Base-by-base conservation (phyloP, 2,329 filamentous ascomycete species). In the Hortaea sp. region DNA sequence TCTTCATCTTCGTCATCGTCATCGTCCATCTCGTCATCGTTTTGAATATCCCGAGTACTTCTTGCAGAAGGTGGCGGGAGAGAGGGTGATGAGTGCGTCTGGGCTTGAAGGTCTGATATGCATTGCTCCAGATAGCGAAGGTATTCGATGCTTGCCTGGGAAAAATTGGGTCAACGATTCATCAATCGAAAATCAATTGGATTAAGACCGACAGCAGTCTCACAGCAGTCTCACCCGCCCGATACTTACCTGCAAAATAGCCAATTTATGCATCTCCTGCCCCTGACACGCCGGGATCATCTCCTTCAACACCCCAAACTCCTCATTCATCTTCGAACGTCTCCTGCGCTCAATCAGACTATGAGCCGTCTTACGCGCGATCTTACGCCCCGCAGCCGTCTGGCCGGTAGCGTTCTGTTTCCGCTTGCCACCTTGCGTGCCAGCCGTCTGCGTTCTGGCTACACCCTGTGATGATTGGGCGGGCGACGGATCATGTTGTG, bases 271-370 rank as follows among this genome's bases (percentile, higher is more conserved):
- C 92, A 97, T 97, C 61, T 97, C 90, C 55, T 82, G 78, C 5
- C 88, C 89, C n/a, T 78, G 81, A 65, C 92, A 97, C 2, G 92
- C 90, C 0, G 92, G 92, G 47, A 97, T 94, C 85, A 98, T 88
- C 58, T 84, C 79, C 69, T 97, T 97, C 54, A 97, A 70, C 11
- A 94, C 84, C 1, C 81, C 85, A 69, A 97, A 97, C 68, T 97
- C 92, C 64, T 97, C 90, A 57, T 98, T 97, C 90, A 97, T 98
- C 72, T 97, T 98, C 9, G 87, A 94, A 51, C 92, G 76, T 57
- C 92, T 73, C 48, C 90, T 73, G 40, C 92, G 76, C 69, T 98
- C 92, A 57, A 97, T 98, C 54, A 97, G 69, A 60, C 88, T 95
- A 62, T 98, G 92, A 7, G 92, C 92, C 1, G 90, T 97, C 70